phyloP scores from a whole-genome alignment of 2,329 filamentous ascomycete genomes.

The Aureobasidium sp. region DNA sequence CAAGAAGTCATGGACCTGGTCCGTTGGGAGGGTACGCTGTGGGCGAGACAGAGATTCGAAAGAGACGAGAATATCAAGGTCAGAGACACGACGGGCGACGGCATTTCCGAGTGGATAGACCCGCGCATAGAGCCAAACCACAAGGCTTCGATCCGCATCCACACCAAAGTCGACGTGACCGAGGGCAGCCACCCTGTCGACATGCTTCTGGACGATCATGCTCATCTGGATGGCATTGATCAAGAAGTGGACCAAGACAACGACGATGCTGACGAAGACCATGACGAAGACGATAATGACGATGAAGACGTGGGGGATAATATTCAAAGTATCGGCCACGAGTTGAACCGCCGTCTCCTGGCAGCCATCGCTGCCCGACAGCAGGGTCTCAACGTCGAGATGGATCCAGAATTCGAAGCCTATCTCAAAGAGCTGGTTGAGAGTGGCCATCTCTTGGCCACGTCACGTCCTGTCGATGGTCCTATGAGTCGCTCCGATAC shows the following conservation, averaged over 20 bases:
- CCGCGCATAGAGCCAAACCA: conserved; percentile 30
- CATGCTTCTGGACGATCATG: neutral
- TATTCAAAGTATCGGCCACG: conserved; percentile 4
- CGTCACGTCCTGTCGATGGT: conserved; percentile 11
- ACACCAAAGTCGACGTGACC: conserved; percentile 8
- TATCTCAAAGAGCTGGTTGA: conserved; percentile 31
- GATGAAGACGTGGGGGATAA: conserved; percentile 14
- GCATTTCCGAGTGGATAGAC: conserved; percentile 56
- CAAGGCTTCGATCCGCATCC: conserved; percentile 16
- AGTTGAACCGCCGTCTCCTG: conserved; percentile 12
- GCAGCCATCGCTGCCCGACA: conserved; percentile 24
- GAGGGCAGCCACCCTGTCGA: conserved; percentile 1
- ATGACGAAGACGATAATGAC: conserved; percentile 19
- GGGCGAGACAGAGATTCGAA: conserved; percentile 76
- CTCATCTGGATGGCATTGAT: neutral
- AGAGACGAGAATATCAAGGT: conserved; percentile 65
- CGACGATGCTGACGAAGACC: conserved; percentile 19
- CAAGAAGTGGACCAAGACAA: conserved; percentile 8
- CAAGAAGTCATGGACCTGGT: conserved; percentile 65
- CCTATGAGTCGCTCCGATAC: neutral
- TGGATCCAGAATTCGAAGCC: conserved; percentile 29
- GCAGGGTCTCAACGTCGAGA: conserved; percentile 23
- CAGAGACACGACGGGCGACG: conserved; percentile 63
- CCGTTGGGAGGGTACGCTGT: conserved; percentile 76
- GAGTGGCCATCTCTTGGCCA: conserved; percentile 20